These are phyloP conservation scores for Uromyces viciae-fabae DNA, from an alignment of 1,284 basidiomycete species.

Conservation along the genomic window DNA sequence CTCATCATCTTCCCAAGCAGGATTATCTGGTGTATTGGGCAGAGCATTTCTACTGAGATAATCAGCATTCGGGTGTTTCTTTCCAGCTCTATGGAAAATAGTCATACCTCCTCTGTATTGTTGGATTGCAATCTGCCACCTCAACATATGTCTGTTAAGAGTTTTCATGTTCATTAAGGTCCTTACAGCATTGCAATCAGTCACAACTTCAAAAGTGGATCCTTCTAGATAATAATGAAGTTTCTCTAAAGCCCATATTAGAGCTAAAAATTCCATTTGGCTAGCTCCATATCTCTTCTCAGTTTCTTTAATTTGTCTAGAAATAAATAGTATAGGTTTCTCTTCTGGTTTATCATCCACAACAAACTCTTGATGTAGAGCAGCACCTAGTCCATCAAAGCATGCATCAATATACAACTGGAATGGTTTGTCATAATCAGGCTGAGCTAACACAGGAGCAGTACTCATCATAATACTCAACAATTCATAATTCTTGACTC, in stretches of 20 bases:
- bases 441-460: too few relatives aligned
- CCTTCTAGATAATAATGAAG: slow-evolving; percentile 13
- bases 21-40: not conserved
- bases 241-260: not conserved
- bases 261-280: not conserved
- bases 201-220: not conserved
- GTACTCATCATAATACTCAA: too few relatives aligned
- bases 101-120: not conserved
- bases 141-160: not conserved
- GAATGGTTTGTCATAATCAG: not conserved
- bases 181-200: not conserved
- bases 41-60: not conserved
- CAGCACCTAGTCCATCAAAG: not conserved
- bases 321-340: not conserved
- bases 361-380: not conserved
- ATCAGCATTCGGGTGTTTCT: not conserved
- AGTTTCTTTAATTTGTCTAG: not conserved
- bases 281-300: not conserved
- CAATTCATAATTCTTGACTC: not conserved
- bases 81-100: not conserved
- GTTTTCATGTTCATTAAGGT: not conserved
- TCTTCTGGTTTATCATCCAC: not conserved
- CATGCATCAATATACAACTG: not conserved
- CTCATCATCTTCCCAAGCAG: not conserved
- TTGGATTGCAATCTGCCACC: slow-evolving; percentile 17